Conservation (phyloP, 164 flowering plant genomes). For the Warburgia ugandensis region DNA sequence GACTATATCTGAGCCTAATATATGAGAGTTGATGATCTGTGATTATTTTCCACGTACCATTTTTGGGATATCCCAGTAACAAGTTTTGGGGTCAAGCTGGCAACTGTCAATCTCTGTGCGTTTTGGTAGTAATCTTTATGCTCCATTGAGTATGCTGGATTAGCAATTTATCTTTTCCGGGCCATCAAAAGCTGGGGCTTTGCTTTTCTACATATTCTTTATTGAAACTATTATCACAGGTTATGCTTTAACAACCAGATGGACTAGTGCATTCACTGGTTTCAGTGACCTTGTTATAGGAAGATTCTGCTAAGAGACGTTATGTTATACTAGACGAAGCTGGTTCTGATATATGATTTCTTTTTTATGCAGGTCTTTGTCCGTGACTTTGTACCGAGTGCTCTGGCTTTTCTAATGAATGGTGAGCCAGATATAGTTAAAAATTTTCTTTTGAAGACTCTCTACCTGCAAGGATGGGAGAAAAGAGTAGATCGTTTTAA, state of each 20-base stretch:
- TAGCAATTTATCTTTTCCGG: no score
- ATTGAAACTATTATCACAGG: background rate
- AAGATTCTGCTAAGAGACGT: no score
- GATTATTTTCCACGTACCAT: no score
- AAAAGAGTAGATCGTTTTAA: constrained; percentile 27
- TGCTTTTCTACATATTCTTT: background rate
- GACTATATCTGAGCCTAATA: no score
- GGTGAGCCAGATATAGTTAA: constrained; percentile 31
- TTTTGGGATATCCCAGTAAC: no score
- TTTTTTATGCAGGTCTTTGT: constrained; percentile 24
- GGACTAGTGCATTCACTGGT: background rate
- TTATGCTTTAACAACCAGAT: background rate
- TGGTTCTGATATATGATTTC: background rate
- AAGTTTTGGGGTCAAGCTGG: no score
- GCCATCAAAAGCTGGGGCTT: background rate
- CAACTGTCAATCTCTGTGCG: no score
- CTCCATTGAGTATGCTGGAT: no score
- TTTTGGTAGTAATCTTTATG: no score
- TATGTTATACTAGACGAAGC: no score
- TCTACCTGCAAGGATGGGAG: constrained; percentile 32
- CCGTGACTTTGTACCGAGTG: constrained; percentile 33
- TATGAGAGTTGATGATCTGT: no score
- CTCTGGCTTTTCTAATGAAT: constrained; percentile 31
- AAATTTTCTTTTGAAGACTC: constrained; percentile 30
- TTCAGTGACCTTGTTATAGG: background rate